Percentiles rank a stretch among this genome's conserved stretches.
Evolutionary conservation across 2,329 filamentous ascomycete species (phyloP).

Genomic region (Meredithiella fracta): DNA sequence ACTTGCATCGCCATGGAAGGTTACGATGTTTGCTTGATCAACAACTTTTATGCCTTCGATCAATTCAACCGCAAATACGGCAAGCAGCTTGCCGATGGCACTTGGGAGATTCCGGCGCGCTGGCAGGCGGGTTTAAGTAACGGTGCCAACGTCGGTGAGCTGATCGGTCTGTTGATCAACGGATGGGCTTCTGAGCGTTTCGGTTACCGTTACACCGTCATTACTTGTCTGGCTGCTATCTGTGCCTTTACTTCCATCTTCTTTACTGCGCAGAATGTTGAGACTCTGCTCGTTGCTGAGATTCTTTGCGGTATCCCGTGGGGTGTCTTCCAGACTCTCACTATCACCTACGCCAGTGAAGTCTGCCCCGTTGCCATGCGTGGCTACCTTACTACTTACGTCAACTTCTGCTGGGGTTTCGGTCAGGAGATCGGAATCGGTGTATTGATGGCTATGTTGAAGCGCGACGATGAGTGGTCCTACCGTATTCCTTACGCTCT

Average conservation of each 20-base stretch:
- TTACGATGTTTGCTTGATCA: conserved; percentile 67
- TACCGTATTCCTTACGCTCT: conserved; percentile 56
- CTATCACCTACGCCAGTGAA: conserved; percentile 52
- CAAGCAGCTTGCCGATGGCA: conserved; percentile 27
- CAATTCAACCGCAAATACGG: conserved; percentile 45
- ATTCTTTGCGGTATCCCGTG: conserved; percentile 47
- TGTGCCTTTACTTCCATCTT: conserved; percentile 44
- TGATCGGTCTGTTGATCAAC: conserved; percentile 50
- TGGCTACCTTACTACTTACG: no score
- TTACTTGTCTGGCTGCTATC: conserved; percentile 37
- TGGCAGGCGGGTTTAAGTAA: conserved; percentile 49
- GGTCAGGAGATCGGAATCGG: conserved; percentile 58
- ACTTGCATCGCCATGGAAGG: conserved; percentile 87
- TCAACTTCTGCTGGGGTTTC: conserved; percentile 61
- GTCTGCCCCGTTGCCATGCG: conserved; percentile 34
- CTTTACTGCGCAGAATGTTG: conserved; percentile 46
- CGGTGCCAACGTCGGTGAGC: conserved; percentile 43
- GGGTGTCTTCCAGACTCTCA: conserved; percentile 42
- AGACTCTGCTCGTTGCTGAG: conserved; percentile 42
- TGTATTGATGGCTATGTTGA: conserved; percentile 53
- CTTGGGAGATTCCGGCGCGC: conserved; percentile 38
- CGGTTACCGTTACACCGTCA: conserved; percentile 50
- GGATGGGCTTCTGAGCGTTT: conserved; percentile 50
- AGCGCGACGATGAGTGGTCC: conserved; percentile 49
- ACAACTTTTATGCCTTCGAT: conserved; percentile 55